Conservation (phyloP, 768 basidiomycete species). For the Punctularia strigosozonata region DNA sequence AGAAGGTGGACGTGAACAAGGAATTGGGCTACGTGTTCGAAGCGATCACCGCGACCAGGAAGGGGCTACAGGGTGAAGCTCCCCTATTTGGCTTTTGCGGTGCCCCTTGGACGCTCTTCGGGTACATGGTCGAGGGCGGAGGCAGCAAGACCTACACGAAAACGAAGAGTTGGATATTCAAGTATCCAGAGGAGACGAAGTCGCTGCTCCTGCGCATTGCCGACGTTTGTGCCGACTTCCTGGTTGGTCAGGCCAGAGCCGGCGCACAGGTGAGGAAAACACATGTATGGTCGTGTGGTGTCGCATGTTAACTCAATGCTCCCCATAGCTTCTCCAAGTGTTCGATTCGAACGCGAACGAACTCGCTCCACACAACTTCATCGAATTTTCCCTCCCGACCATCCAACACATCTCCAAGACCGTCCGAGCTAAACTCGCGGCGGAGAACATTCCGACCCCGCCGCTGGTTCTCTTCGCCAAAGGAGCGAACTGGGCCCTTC, state of each 20-base stretch:
- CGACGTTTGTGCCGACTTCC: slow-evolving; percentile 79
- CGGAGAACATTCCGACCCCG: slow-evolving; percentile 40
- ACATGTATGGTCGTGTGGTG: background rate
- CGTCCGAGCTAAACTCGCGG: slow-evolving; percentile 48
- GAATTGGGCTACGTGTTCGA: slow-evolving; percentile 88
- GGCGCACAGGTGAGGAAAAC: slow-evolving; percentile 74
- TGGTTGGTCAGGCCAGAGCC: slow-evolving; percentile 88
- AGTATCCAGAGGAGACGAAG: slow-evolving; percentile 75
- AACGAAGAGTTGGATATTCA: slow-evolving; percentile 91
- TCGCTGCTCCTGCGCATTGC: slow-evolving; percentile 69
- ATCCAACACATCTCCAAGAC: slow-evolving; percentile 58
- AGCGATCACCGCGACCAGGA: slow-evolving; percentile 79
- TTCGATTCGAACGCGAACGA: slow-evolving; percentile 97
- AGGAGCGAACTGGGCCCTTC: slow-evolving; percentile 72
- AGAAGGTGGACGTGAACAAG: slow-evolving; percentile 64
- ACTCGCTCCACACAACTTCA: slow-evolving; percentile 81
- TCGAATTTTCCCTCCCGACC: slow-evolving; percentile 71
- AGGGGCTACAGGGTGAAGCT: slow-evolving; percentile 73
- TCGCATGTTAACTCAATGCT: background rate
- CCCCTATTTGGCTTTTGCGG: slow-evolving; percentile 97
- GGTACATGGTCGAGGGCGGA: slow-evolving; percentile 98
- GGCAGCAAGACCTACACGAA: slow-evolving; percentile 85
- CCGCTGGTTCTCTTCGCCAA: slow-evolving; percentile 94
- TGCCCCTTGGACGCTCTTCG: slow-evolving; percentile 96
- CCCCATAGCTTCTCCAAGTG: slow-evolving; percentile 74